phyloP scores from a whole-genome alignment of 2,329 filamentous ascomycete genomes.

The Colletotrichum sp. region DNA sequence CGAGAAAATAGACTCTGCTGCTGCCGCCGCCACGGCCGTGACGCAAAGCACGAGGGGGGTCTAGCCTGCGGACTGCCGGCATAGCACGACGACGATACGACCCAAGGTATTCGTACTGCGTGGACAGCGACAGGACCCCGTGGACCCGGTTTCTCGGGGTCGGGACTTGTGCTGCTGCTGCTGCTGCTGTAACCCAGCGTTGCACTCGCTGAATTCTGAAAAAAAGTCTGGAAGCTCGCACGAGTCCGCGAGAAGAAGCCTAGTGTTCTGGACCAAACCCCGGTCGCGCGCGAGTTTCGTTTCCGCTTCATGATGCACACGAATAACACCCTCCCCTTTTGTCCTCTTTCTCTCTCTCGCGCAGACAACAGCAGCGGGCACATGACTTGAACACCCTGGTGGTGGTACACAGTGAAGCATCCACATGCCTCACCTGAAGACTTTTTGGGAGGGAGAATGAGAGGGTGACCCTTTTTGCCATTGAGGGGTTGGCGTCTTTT shows the following conservation, averaged over 20 bases:
- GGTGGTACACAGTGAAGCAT: not conserved
- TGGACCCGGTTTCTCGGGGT: constrained; percentile 15
- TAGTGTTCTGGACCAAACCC: not conserved
- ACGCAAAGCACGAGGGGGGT: not conserved
- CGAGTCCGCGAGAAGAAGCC: not conserved
- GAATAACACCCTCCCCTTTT: not conserved
- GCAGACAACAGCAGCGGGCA: not conserved
- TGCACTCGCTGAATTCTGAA: not conserved
- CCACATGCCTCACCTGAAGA: not conserved
- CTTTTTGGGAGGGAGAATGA: not conserved
- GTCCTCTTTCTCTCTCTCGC: not conserved
- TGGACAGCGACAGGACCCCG: constrained; percentile 3
- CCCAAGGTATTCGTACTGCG: not conserved
- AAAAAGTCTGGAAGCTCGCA: not conserved
- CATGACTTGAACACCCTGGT: not conserved
- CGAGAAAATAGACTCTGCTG: not conserved
- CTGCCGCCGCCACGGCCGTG: not conserved
- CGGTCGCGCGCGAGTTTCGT: not conserved
- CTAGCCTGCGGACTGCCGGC: not conserved
- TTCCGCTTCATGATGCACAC: not conserved
- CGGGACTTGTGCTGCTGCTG: constrained; percentile 3
- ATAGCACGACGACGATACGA: not conserved
- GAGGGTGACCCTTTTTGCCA: not conserved
- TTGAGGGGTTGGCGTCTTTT: not conserved
- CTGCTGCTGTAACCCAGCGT: not conserved